phyloP scores from a whole-genome alignment of 1,139 yeast species.

The Pichia terricola region DNA sequence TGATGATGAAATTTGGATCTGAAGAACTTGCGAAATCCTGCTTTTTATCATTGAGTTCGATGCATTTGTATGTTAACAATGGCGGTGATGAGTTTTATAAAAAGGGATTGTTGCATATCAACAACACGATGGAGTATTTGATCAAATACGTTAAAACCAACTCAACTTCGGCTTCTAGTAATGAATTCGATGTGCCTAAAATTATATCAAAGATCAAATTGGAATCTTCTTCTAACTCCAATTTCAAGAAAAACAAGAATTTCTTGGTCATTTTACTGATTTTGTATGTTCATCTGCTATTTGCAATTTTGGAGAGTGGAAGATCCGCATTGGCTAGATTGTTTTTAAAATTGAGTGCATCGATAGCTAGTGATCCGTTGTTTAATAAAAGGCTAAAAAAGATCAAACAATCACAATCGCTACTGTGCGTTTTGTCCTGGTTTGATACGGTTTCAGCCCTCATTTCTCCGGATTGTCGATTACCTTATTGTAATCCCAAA shows the following conservation, averaged over 20 bases:
- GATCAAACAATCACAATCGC: constrained; percentile 36
- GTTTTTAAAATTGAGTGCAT: constrained; percentile 39
- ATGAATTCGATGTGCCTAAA: constrained; percentile 22
- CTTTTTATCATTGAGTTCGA: constrained; percentile 42
- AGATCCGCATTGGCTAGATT: constrained; percentile 39
- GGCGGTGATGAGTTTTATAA: constrained; percentile 41
- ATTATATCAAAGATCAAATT: constrained; percentile 27
- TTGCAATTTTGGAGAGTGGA: constrained; percentile 44
- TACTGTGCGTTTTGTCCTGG: constrained; percentile 44
- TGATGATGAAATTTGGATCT: constrained; percentile 45
- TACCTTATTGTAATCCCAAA: constrained; percentile 39
- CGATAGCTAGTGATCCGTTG: constrained; percentile 35
- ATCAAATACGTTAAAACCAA: constrained; percentile 25
- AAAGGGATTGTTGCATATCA: constrained; percentile 41
- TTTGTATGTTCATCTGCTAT: constrained; percentile 42
- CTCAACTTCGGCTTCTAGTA: constrained; percentile 7
- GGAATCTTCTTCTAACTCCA: constrained; percentile 17
- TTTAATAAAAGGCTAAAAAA: constrained; percentile 28
- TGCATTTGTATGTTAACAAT: constrained; percentile 42
- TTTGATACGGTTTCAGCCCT: constrained; percentile 46
- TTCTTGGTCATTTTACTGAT: constrained; percentile 41
- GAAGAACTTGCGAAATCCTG: constrained; percentile 47
- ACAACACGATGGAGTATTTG: constrained; percentile 42
- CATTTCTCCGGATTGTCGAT: constrained; percentile 44
- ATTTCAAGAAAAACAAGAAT: constrained; percentile 28